phyloP scores from a whole-genome alignment of 129 eudicot genomes.

The Lonicera japonica region DNA sequence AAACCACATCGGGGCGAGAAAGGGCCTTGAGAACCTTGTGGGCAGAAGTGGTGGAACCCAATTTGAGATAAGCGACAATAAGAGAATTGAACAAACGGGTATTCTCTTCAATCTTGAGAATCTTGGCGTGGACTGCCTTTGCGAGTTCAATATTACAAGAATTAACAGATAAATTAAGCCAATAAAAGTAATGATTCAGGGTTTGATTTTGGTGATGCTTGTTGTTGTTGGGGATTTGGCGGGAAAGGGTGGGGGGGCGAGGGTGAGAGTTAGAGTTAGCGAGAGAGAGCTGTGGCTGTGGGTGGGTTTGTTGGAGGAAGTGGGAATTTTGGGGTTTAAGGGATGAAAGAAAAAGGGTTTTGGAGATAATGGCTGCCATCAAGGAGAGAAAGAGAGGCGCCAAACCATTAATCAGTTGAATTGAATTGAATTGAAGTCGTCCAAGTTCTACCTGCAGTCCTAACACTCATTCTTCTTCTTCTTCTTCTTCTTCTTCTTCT shows the following conservation, averaged over 20 bases:
- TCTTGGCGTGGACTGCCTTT: constrained; percentile 55
- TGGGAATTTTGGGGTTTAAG: constrained; percentile 16
- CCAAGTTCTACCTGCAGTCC: too few relatives aligned
- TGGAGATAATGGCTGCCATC: constrained; percentile 47
- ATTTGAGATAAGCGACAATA: constrained; percentile 47
- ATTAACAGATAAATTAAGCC: constrained; percentile 46
- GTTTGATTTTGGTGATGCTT: neutral
- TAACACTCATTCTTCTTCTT: too few relatives aligned
- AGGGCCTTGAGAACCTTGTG: constrained; percentile 40
- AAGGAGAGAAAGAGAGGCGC: constrained; percentile 21
- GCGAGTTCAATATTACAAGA: constrained; percentile 40
- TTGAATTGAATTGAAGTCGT: too few relatives aligned
- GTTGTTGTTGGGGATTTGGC: constrained; percentile 9
- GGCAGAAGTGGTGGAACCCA: constrained; percentile 51
- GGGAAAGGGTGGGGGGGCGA: constrained; percentile 15
- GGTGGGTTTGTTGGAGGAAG: neutral
- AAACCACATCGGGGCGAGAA: constrained; percentile 51
- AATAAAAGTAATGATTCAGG: constrained; percentile 15
- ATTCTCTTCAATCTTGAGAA: constrained; percentile 49
- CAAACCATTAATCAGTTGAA: constrained; percentile 24
- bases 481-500: too few relatives aligned
- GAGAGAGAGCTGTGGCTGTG: constrained; percentile 21
- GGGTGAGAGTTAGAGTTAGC: constrained; percentile 10
- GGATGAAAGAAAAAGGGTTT: constrained; percentile 10
- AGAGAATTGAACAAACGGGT: constrained; percentile 43